These are phyloP conservation scores for Pseudopithomyces maydicus DNA, from an alignment of 2,329 filamentous ascomycete species.

Conservation along the genomic window DNA sequence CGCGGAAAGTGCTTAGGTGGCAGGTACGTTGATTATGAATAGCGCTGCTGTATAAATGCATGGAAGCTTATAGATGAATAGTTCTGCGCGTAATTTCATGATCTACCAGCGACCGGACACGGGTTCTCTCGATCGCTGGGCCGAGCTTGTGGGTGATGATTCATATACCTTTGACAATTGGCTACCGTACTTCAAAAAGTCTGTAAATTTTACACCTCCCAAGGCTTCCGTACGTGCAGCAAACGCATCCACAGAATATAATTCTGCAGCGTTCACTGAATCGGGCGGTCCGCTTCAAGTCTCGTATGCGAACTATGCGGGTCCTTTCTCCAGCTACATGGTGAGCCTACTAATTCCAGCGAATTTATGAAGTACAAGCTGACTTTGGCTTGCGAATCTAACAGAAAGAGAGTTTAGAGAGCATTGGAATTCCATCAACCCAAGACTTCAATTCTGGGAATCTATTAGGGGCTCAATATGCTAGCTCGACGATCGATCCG, in stretches of 20 bases:
- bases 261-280: slow-evolving; percentile 9
- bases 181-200: slow-evolving; percentile 29
- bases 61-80: slow-evolving; percentile 3
- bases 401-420: no score
- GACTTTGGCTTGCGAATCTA: no score
- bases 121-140: slow-evolving; percentile 31
- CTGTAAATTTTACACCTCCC: slow-evolving; percentile 28
- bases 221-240: slow-evolving; percentile 23
- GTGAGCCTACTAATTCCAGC: no score
- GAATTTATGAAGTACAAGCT: no score
- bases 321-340: not conserved
- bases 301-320: slow-evolving; percentile 7
- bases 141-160: slow-evolving; percentile 26
- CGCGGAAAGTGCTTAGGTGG: slow-evolving; percentile 39
- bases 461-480: not conserved
- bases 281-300: slow-evolving; percentile 17
- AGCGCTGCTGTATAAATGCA: no score
- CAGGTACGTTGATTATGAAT: slow-evolving; percentile 14
- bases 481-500: not conserved
- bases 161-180: slow-evolving; percentile 27
- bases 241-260: slow-evolving; percentile 24
- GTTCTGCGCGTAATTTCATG: slow-evolving; percentile 28
- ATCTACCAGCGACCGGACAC: slow-evolving; percentile 24
- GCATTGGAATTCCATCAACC: no score
- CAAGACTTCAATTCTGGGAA: not conserved